phyloP scores from a whole-genome alignment of 2,329 filamentous ascomycete species.

The Diaporthe citriasiana region DNA sequence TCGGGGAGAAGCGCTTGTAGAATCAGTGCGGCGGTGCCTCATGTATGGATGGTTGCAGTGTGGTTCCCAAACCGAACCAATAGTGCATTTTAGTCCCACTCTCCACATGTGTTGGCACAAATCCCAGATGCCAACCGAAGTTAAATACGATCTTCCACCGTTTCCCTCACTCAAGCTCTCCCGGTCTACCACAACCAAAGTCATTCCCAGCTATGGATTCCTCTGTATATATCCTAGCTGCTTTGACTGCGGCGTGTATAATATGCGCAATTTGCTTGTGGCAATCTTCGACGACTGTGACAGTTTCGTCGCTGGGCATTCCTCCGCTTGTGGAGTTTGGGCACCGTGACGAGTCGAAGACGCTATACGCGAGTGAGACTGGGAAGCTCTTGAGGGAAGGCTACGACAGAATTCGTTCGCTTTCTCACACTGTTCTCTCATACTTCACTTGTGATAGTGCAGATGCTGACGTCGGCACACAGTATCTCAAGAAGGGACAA shows the following conservation, averaged over 20 bases:
- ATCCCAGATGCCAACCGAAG: not conserved
- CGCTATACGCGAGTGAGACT: slow-evolving; percentile 25
- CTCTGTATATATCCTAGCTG: slow-evolving; percentile 46
- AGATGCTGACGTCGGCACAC: not conserved
- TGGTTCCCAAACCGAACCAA: too few species aligned
- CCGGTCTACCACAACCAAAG: slow-evolving; percentile 51
- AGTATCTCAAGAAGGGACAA: slow-evolving; percentile 16
- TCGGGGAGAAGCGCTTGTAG: not conserved
- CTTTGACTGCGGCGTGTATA: slow-evolving; percentile 61
- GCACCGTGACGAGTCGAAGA: slow-evolving; percentile 3
- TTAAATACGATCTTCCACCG: not conserved
- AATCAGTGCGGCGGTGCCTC: too few species aligned
- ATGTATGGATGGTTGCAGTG: too few species aligned
- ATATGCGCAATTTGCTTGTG: slow-evolving; percentile 69
- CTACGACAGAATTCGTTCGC: slow-evolving; percentile 7
- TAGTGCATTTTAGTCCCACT: not conserved
- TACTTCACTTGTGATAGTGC: not conserved
- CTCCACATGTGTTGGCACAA: not conserved
- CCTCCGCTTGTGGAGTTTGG: slow-evolving; percentile 9
- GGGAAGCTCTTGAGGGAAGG: slow-evolving; percentile 16
- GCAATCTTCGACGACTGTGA: slow-evolving; percentile 59
- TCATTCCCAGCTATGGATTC: slow-evolving; percentile 54
- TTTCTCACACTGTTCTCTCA: not conserved
- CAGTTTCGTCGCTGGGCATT: not conserved
- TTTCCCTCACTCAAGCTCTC: not conserved